phyloP scores from a whole-genome alignment of 148 eudicot genomes.

The Silene conica region DNA sequence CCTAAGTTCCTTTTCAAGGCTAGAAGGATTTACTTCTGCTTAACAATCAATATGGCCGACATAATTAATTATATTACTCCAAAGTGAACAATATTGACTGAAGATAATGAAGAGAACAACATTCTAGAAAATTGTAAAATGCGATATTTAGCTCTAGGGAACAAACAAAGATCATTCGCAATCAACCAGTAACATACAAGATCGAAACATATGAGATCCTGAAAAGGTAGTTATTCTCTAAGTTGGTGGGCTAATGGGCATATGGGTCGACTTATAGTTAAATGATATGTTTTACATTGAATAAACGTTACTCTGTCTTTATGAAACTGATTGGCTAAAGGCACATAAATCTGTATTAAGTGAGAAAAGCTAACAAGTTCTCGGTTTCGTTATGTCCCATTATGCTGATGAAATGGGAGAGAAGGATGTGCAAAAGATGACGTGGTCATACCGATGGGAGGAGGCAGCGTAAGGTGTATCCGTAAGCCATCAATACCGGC shows the following conservation, averaged over 20 bases:
- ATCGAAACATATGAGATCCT: too few relatives aligned
- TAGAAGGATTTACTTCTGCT: constrained; percentile 68
- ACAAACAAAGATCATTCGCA: not conserved
- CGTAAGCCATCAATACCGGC: constrained; percentile 94
- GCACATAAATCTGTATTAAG: not conserved
- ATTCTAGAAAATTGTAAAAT: too few relatives aligned
- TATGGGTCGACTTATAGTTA: too few relatives aligned
- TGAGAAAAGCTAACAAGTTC: too few relatives aligned
- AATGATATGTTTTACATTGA: too few relatives aligned
- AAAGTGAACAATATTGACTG: not conserved
- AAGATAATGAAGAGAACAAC: too few relatives aligned
- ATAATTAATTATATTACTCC: not conserved
- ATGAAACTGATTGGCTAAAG: too few relatives aligned
- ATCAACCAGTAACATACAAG: not conserved
- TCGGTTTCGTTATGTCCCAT: not conserved
- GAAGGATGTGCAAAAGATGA: not conserved
- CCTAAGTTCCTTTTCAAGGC: constrained; percentile 40
- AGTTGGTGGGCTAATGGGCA: too few relatives aligned
- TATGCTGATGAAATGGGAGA: not conserved
- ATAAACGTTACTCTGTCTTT: too few relatives aligned
- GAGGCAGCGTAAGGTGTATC: constrained; percentile 59
- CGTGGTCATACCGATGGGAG: constrained; percentile 61
- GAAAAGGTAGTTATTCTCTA: too few relatives aligned
- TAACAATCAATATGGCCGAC: constrained; percentile 1
- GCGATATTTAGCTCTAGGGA: too few relatives aligned